Evolutionary conservation across 495 filamentous ascomycete species (phyloP), one percentile per base, ranked within the genome.

Genomic region (Entonaema liquescens): DNA sequence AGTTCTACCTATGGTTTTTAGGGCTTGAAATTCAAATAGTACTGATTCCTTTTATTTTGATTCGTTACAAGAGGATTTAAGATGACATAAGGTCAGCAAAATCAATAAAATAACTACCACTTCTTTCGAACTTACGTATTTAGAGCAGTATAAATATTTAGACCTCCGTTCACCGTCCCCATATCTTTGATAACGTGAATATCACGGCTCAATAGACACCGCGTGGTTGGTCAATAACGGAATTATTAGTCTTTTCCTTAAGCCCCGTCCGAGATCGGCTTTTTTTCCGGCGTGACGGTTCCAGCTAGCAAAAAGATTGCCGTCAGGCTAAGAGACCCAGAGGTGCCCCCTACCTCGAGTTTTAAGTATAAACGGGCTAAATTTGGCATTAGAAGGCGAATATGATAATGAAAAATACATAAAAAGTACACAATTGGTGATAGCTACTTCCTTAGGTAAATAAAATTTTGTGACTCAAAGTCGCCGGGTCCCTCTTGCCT

Each of bases 251-350:
- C 57, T 25, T 47, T 47, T 21, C 19, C 12, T 53, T 42, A 53
- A 40, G 21, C n/a, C 52, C 59, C n/a, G 64, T 68, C 70, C 70
- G 70, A 72, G 38, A 68, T 72, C 70, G 70, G 70, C 70, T 65
- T 42, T 59, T 17, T 60, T 50, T 23, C 15, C 53, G 35, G 42
- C 28, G 23, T 56, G 21, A 40, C 53, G 29, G 58, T 50, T 59
- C 42, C 17, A 52, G 57, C 68, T 53, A 66, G 40, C 25, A 47
- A 31, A 31, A 36, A 56, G 35, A 56, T 40, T 42, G 25, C 49
- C 57, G 40, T 70, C 28, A 57, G 40, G 62, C 62, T 70, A 60
- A 38, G 21, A 60, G 26, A 26, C 35, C 64, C 31, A 6, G 31
- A 33, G 31, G 1, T 33, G 31, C 33, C 55, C 55, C 58, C 42